These are phyloP conservation scores for Acidiella bohemica DNA, from an alignment of 495 filamentous ascomycete species.

Conservation along the genomic window DNA sequence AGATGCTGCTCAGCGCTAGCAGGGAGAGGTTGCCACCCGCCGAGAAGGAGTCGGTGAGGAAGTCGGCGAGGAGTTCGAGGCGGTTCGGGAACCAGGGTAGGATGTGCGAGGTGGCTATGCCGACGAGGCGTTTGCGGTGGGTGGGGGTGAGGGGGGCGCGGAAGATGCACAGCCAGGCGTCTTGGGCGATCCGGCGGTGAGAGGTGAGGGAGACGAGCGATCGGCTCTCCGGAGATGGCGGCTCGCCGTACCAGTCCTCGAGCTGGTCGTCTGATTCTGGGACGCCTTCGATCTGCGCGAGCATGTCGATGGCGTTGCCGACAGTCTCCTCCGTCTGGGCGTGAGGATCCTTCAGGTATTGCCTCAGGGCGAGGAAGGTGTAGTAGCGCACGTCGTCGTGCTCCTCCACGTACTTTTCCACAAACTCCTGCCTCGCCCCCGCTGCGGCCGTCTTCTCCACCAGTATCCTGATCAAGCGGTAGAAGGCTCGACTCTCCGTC, in stretches of 20 bases:
- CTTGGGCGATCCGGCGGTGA: conserved; percentile 58
- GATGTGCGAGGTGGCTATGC: conserved; percentile 58
- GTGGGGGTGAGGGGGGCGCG: conserved; percentile 47
- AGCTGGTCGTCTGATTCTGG: conserved; percentile 48
- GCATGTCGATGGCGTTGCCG: conserved; percentile 30
- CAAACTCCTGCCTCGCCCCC: conserved; percentile 52
- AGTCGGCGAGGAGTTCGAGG: conserved; percentile 89
- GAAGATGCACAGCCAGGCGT: conserved; percentile 71
- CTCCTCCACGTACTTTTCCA: conserved; percentile 58
- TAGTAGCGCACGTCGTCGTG: conserved; percentile 79
- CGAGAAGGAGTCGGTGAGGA: conserved; percentile 84
- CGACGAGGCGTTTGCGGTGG: conserved; percentile 69
- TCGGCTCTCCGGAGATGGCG: conserved; percentile 34
- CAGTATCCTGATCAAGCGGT: conserved; percentile 46
- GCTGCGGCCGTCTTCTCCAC: conserved; percentile 44
- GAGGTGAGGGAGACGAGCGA: conserved; percentile 40
- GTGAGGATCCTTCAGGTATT: conserved; percentile 3
- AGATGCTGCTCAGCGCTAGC: conserved; percentile 81
- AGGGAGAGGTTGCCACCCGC: conserved; percentile 72
- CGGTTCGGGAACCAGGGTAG: conserved; percentile 69
- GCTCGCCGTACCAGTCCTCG: conserved; percentile 39
- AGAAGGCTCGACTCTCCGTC: conserved; percentile 39
- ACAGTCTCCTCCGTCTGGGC: not conserved
- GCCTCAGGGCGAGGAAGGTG: conserved; percentile 53
- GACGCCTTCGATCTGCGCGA: conserved; percentile 50